Percentiles rank a stretch among this genome's conserved stretches.
These are phyloP conservation scores for Alternaria dauci DNA, from an alignment of 2,329 filamentous ascomycete species.

Conservation along the genomic window DNA sequence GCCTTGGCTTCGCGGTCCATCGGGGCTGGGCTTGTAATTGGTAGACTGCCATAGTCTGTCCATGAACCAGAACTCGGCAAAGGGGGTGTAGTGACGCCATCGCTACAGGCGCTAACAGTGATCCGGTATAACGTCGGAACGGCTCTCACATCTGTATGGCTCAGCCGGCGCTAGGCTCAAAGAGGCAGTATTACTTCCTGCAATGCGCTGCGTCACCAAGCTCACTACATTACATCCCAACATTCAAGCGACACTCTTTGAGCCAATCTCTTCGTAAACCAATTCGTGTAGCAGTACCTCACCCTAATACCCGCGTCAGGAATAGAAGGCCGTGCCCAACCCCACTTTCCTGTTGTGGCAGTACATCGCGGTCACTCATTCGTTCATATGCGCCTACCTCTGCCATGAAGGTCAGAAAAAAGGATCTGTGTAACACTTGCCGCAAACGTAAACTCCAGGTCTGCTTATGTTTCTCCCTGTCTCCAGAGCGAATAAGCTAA, in stretches of 20 bases:
- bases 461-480: background rate
- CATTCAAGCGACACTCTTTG: background rate
- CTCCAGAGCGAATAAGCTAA: background rate
- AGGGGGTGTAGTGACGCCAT: background rate
- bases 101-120: background rate
- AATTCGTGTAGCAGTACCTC: background rate
- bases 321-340: background rate
- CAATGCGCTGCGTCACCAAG: background rate
- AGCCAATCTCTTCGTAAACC: background rate
- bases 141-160: background rate
- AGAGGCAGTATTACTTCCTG: background rate
- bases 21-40: background rate
- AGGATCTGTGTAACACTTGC: conserved; percentile 1
- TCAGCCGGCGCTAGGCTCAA: background rate
- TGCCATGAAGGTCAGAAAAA: conserved; percentile 4
- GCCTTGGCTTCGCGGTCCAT: background rate
- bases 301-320: background rate
- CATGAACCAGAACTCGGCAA: background rate
- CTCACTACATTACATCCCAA: background rate
- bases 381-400: background rate
- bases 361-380: background rate
- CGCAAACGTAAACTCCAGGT: conserved; percentile 1
- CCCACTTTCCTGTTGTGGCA: background rate
- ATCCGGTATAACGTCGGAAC: background rate
- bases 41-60: background rate